Evolutionary conservation across 805 yeast species (phyloP).

Genomic region (Citeromyces nyonsensis): DNA sequence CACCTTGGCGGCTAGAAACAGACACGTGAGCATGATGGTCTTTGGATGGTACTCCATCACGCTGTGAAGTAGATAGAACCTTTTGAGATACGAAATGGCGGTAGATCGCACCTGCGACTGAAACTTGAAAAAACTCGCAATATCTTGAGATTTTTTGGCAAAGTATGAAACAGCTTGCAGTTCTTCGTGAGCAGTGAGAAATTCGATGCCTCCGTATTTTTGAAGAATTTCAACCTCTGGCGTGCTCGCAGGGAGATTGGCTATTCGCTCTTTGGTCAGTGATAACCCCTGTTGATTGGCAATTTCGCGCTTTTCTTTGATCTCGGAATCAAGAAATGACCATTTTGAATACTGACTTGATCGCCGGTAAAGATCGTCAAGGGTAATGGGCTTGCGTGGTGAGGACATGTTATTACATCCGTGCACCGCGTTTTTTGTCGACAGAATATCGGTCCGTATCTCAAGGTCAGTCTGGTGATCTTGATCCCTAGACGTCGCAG

Average conservation of each 20-base stretch:
- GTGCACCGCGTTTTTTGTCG: too few species aligned
- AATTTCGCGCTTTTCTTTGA: conserved; percentile 28
- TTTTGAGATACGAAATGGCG: conserved; percentile 67
- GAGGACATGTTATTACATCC: background rate
- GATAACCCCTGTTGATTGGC: conserved; percentile 41
- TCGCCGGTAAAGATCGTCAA: conserved; percentile 79
- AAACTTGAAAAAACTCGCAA: conserved; percentile 61
- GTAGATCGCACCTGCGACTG: conserved; percentile 86
- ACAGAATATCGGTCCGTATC: too few species aligned
- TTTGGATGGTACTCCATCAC: conserved; percentile 86
- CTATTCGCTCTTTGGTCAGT: conserved; percentile 15
- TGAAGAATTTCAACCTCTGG: conserved; percentile 8
- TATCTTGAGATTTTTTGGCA: conserved; percentile 52
- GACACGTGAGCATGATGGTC: conserved; percentile 60
- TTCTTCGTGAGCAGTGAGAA: conserved; percentile 60
- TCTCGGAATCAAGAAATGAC: conserved; percentile 58
- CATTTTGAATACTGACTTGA: conserved; percentile 76
- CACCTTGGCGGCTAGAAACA: conserved; percentile 83
- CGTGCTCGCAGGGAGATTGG: conserved; percentile 5
- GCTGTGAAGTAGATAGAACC: conserved; percentile 66
- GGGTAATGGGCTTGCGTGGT: conserved; percentile 27
- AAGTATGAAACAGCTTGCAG: conserved; percentile 50
- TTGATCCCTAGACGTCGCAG: too few species aligned
- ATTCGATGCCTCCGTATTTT: conserved; percentile 14
- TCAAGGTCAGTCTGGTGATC: too few species aligned